phyloP scores from a whole-genome alignment of 805 yeast genomes.

The Saccharomycopsis lassenensis region DNA sequence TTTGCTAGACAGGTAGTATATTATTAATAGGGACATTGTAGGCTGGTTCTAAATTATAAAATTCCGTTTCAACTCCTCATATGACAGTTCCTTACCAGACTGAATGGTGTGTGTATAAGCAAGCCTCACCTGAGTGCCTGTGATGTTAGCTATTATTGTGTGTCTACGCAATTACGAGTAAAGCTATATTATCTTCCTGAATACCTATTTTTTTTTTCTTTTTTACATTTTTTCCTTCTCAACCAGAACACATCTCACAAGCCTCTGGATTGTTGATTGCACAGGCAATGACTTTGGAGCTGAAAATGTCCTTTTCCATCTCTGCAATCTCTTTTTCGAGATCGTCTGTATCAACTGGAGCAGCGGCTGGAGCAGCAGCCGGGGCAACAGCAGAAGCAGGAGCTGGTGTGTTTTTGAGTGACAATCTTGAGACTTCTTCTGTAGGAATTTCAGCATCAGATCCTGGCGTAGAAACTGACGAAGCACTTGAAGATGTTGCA shows the following conservation, averaged over 20 bases:
- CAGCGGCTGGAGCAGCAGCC: constrained; percentile 20
- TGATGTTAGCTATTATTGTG: too few species aligned
- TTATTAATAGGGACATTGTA: too few species aligned
- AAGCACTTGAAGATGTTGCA: constrained; percentile 2
- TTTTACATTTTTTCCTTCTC: too few species aligned
- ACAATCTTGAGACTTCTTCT: constrained; percentile 13
- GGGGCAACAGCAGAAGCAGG: constrained; percentile 19
- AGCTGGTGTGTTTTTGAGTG: constrained; percentile 12
- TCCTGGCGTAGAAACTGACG: constrained; percentile 6
- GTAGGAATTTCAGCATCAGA: constrained; percentile 8
- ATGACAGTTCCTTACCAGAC: too few species aligned
- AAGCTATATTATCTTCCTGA: too few species aligned
- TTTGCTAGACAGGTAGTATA: too few species aligned
- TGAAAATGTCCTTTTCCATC: constrained; percentile 70
- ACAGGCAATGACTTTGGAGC: constrained; percentile 91
- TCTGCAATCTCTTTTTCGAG: constrained; percentile 26
- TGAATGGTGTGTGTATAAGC: too few species aligned
- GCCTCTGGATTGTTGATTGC: constrained; percentile 95
- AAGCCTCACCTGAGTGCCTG: too few species aligned
- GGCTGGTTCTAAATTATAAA: too few species aligned
- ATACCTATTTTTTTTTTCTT: too few species aligned
- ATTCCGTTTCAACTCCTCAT: too few species aligned
- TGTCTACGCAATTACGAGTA: too few species aligned
- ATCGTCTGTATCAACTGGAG: constrained; percentile 24
- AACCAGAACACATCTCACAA: constrained; percentile 99